These are phyloP conservation scores for Aspergillus ellipticus DNA, from an alignment of 495 filamentous ascomycete genomes.

Conservation along the genomic window DNA sequence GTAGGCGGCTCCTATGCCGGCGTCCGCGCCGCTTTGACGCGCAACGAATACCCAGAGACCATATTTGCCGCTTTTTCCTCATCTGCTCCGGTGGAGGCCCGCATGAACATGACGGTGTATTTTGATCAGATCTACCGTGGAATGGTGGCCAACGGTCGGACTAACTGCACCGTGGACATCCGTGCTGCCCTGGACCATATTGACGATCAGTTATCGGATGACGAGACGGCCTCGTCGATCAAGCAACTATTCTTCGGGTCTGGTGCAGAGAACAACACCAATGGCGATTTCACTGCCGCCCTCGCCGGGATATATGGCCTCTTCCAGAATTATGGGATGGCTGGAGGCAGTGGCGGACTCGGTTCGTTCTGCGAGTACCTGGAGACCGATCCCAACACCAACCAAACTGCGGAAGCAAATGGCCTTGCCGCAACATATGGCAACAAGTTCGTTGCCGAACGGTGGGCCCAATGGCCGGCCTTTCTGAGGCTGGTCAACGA, in stretches of 20 bases:
- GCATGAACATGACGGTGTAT: slow-evolving; percentile 53
- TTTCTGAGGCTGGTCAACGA: slow-evolving; percentile 42
- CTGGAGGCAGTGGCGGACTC: slow-evolving; percentile 37
- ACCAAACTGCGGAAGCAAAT: slow-evolving; percentile 19
- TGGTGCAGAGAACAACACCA: slow-evolving; percentile 45
- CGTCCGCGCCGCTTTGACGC: slow-evolving; percentile 51
- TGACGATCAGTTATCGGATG: slow-evolving; percentile 40
- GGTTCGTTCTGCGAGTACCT: slow-evolving; percentile 46
- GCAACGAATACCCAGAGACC: slow-evolving; percentile 54
- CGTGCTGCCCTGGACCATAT: slow-evolving; percentile 50
- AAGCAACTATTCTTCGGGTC: slow-evolving; percentile 50
- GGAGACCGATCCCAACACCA: slow-evolving; percentile 30
- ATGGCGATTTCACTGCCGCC: slow-evolving; percentile 47
- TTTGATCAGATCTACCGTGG: slow-evolving; percentile 53
- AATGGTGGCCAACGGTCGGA: slow-evolving; percentile 46
- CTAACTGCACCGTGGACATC: slow-evolving; percentile 53
- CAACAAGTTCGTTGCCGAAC: slow-evolving; percentile 38
- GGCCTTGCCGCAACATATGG: slow-evolving; percentile 42
- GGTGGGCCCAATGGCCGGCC: slow-evolving; percentile 45
- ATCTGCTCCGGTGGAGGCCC: slow-evolving; percentile 54
- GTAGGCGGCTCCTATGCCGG: slow-evolving; percentile 58
- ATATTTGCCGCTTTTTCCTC: slow-evolving; percentile 54
- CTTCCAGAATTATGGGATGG: slow-evolving; percentile 49
- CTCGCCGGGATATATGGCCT: slow-evolving; percentile 36
- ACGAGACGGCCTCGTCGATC: slow-evolving; percentile 33